A percentile compares a stretch with the other conserved stretches of the same genome.
Conservation (phyloP, 345 rosid species). For the Crucihimalaya himalaica region DNA sequence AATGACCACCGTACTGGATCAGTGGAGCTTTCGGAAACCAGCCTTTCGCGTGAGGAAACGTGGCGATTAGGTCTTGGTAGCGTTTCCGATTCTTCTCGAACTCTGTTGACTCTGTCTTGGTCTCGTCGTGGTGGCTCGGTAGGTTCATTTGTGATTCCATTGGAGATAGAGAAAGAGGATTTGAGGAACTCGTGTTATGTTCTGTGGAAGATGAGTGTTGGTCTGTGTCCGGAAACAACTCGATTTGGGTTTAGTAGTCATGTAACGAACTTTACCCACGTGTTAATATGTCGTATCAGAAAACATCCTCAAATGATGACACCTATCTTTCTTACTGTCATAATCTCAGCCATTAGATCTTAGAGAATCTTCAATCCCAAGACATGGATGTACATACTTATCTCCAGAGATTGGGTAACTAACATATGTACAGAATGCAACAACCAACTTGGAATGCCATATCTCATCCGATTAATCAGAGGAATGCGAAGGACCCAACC, state of each 20-base stretch:
- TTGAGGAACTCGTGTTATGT: neutral
- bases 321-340: neutral
- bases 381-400: neutral
- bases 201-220: neutral
- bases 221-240: neutral
- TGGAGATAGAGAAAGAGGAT: conserved; percentile 1
- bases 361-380: neutral
- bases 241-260: neutral
- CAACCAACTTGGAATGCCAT: neutral
- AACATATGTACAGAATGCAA: no score
- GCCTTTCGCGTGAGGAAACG: conserved; percentile 23
- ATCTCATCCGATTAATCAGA: neutral
- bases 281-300: neutral
- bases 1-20: conserved; percentile 10
- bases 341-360: neutral
- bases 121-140: neutral
- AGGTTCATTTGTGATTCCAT: neutral
- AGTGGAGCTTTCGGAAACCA: conserved; percentile 5
- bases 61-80: conserved; percentile 23
- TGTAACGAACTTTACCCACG: neutral
- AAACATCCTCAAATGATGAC: neutral
- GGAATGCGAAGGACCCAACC: conserved; percentile 10
- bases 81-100: conserved; percentile 24
- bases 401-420: neutral
- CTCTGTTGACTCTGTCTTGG: conserved; percentile 1